These are phyloP conservation scores for Candida sanyaensis DNA, from an alignment of 1,139 yeast genomes.

Conservation along the genomic window DNA sequence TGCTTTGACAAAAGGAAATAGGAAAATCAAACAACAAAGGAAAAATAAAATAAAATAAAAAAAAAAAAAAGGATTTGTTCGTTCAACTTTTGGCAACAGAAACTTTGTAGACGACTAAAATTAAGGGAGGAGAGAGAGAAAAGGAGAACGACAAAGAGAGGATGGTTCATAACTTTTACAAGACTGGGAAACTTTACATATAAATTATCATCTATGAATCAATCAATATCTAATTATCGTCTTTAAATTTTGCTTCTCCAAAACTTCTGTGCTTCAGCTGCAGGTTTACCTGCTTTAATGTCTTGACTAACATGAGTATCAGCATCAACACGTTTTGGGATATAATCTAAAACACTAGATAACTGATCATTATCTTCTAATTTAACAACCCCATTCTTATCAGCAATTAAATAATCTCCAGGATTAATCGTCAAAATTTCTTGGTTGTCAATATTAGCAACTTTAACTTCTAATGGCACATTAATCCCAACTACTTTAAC, in stretches of 20 bases:
- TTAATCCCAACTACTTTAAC: conserved; percentile 81
- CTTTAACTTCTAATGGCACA: conserved; percentile 59
- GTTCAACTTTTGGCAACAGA: too few relatives aligned
- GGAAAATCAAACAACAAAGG: too few relatives aligned
- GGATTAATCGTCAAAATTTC: conserved; percentile 50
- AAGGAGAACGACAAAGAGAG: too few relatives aligned
- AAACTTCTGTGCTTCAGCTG: conserved; percentile 63
- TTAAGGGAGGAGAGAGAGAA: too few relatives aligned
- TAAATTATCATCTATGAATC: too few relatives aligned
- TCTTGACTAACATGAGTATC: conserved; percentile 76
- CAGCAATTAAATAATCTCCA: conserved; percentile 74
- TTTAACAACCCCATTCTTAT: conserved; percentile 74
- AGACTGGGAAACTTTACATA: too few relatives aligned
- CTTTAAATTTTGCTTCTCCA: conserved; percentile 37
- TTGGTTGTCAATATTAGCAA: conserved; percentile 25
- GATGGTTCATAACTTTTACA: too few relatives aligned
- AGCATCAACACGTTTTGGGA: conserved; percentile 70
- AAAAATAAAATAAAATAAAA: too few relatives aligned
- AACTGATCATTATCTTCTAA: conserved; percentile 42
- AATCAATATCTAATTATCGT: neutral
- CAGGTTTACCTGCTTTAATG: conserved; percentile 64
- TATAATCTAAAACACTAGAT: conserved; percentile 48
- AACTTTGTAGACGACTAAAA: too few relatives aligned
- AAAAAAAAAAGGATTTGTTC: too few relatives aligned
- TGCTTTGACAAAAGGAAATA: too few relatives aligned